Evolutionary conservation across 2,329 filamentous ascomycete genomes (phyloP), one percentile per base, ranked within the genome.

Genomic region (Stemphylium vesicarium): DNA sequence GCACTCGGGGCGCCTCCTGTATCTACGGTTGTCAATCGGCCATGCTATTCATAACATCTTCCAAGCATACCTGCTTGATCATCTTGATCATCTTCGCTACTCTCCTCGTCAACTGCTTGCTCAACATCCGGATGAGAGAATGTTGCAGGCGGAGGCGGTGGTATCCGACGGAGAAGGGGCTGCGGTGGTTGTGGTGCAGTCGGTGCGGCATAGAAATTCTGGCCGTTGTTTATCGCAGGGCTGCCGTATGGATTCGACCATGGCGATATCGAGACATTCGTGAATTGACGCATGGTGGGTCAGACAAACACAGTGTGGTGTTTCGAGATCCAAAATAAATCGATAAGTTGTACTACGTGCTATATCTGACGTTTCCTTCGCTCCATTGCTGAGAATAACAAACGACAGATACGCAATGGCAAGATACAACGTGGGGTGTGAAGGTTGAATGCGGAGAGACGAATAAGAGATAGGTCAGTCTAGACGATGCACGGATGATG

Each of bases 361-460:
- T 71, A 68, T 67, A 63, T 62, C 56, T 64, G 64, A 64, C 42
- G 56, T 63, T 56, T 63, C 57, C 57, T 60, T 58, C 49, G 59
- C 60, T 66, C 68, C 72, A 75, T 75, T 64, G 60, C 62, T 57
- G 68, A 58, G 62, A 66, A 65, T 55, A 66, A 64, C 55, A 63
- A 61, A 61, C 44, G 58, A 51, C 18, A 65, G 62, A 60, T 54
- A 61, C 53, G 63, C 66, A 73, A 69, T 72, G 57, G 70, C 65
- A 58, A 70, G 65, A 70, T 72, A 59, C 62, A 67, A 74, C 68
- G 71, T 74, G 71, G 69, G 67, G 65, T 65, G 62, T 59, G 62
- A 57, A 58, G 63, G 67, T 64, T 60, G 60, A 65, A 53, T 68
- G 69, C 57, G 67, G 71, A 71, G 71, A 65, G 66, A 64, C 70